These are phyloP conservation scores for Carex sylvatica DNA, from an alignment of 202 grass and related monocot species.

Conservation along the genomic window DNA sequence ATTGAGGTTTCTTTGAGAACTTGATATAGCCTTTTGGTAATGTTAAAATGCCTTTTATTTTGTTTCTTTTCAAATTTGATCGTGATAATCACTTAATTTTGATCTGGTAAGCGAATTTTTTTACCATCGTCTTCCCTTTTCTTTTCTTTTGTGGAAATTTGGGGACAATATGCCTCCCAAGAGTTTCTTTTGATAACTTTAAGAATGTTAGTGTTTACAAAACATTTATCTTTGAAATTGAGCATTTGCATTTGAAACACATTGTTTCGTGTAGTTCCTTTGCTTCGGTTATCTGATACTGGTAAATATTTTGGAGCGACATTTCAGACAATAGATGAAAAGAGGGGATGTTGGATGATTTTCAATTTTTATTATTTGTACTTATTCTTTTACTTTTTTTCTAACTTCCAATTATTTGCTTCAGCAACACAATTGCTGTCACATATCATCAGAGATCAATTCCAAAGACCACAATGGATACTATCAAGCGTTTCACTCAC, in stretches of 20 bases:
- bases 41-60: neutral
- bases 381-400: neutral
- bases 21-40: neutral
- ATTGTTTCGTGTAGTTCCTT: neutral
- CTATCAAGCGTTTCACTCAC: constrained; percentile 15
- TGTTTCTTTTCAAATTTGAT: neutral
- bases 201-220: neutral
- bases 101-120: neutral
- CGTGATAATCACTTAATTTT: neutral
- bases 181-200: neutral
- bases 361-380: neutral
- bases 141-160: neutral
- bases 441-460: constrained; percentile 1
- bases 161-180: neutral
- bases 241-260: too few relatives aligned
- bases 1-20: neutral
- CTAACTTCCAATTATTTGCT: neutral
- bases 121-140: neutral
- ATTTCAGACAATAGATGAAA: neutral
- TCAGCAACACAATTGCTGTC: neutral
- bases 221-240: too few relatives aligned
- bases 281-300: neutral
- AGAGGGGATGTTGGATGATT: neutral
- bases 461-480: constrained; percentile 1
- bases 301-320: neutral